These are phyloP conservation scores for Arthrobotrys pseudoclavata DNA, from an alignment of 2,329 filamentous ascomycete genomes.

Conservation along the genomic window DNA sequence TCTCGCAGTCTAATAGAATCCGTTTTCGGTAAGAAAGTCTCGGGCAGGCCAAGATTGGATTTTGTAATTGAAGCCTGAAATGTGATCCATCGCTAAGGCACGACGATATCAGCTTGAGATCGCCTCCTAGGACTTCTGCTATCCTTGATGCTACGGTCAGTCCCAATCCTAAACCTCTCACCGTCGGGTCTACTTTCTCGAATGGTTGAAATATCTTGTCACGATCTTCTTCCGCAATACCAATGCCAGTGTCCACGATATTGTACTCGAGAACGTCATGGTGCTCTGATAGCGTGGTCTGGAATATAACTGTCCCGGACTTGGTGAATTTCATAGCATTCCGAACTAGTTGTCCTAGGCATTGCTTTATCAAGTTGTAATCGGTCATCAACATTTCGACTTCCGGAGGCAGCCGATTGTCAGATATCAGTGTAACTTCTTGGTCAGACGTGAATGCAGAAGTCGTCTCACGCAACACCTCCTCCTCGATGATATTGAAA, in stretches of 20 bases:
- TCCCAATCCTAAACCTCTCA: constrained; percentile 67
- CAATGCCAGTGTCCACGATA: constrained; percentile 67
- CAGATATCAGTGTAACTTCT: constrained; percentile 65
- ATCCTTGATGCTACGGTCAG: constrained; percentile 68
- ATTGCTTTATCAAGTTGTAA: constrained; percentile 67
- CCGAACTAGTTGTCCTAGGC: constrained; percentile 66
- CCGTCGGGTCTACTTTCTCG: constrained; percentile 67
- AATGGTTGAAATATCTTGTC: constrained; percentile 68
- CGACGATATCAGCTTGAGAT: constrained; percentile 66
- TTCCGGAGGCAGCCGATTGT: constrained; percentile 64
- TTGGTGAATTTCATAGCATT: constrained; percentile 68
- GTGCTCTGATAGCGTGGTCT: constrained; percentile 64
- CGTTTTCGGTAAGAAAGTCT: constrained; percentile 23
- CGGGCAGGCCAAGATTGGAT: constrained; percentile 63
- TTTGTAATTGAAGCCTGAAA: constrained; percentile 65
- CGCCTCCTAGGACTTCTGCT: constrained; percentile 67
- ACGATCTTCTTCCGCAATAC: constrained; percentile 66
- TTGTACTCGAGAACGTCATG: constrained; percentile 66
- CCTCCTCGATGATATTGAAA: constrained; percentile 64
- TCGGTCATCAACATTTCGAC: constrained; percentile 66
- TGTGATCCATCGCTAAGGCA: constrained; percentile 66
- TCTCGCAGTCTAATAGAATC: constrained; percentile 30
- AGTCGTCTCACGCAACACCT: constrained; percentile 64
- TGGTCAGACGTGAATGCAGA: constrained; percentile 55
- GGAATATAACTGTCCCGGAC: constrained; percentile 66